These are phyloP conservation scores for Amesomyces nigricolor DNA, from an alignment of 2,329 filamentous ascomycete species.

Conservation along the genomic window DNA sequence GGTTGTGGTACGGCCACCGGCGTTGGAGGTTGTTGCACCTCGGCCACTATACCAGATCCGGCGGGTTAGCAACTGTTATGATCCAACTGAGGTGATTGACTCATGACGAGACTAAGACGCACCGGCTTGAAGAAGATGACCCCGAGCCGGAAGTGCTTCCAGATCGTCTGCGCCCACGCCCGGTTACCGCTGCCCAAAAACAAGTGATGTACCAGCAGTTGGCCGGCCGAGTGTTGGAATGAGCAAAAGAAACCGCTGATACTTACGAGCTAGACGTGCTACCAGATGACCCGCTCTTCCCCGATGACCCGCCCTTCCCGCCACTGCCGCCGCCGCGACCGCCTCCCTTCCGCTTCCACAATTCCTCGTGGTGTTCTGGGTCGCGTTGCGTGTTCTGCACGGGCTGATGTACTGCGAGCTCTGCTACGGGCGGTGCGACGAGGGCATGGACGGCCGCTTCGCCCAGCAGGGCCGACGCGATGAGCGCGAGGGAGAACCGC, in stretches of 20 bases:
- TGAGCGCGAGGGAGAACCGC: constrained; percentile 16
- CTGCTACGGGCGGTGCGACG: constrained; percentile 21
- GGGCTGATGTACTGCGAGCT: constrained; percentile 12
- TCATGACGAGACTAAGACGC: constrained; percentile 2
- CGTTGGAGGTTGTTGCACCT: constrained; percentile 23
- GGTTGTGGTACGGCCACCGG: constrained; percentile 48
- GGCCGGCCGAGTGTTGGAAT: neutral
- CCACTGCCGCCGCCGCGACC: constrained; percentile 49
- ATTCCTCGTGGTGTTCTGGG: constrained; percentile 33
- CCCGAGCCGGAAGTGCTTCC: neutral
- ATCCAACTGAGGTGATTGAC: neutral
- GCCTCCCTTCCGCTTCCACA: constrained; percentile 58
- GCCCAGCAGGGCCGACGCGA: constrained; percentile 16
- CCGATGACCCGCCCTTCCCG: constrained; percentile 35
- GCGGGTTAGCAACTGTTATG: constrained; percentile 11
- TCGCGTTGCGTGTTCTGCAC: constrained; percentile 18
- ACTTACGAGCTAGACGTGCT: constrained; percentile 22
- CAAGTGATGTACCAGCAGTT: neutral
- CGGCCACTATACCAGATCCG: constrained; percentile 16
- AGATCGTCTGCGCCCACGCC: neutral
- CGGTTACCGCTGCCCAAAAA: neutral
- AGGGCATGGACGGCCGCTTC: constrained; percentile 24
- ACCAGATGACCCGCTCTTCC: constrained; percentile 33
- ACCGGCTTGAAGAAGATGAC: constrained; percentile 4
- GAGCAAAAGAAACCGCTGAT: neutral